A percentile compares a stretch with the other conserved stretches of the same genome.
Evolutionary conservation across 192 early-diverging fungal genomes (phyloP).

Genomic region (Gamsiella multidivaricata): DNA sequence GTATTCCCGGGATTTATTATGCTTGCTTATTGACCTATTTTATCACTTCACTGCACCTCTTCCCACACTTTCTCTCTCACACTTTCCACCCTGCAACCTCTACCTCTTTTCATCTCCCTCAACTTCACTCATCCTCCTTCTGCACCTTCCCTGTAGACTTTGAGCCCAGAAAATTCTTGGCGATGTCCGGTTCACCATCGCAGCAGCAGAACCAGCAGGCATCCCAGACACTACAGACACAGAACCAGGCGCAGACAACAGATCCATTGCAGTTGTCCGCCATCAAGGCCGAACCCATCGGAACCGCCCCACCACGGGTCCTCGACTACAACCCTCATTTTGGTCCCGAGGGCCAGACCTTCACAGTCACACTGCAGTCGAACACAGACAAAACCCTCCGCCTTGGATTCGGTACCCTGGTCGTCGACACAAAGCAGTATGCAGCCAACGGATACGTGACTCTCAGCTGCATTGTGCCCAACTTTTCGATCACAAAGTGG

Average conservation of each 20-base stretch:
- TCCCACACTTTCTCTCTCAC: neutral
- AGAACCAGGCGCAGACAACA: conserved; percentile 1
- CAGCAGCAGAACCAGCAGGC: conserved; percentile 14
- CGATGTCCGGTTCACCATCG: conserved; percentile 31
- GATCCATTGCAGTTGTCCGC: conserved; percentile 1
- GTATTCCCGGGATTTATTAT: no score
- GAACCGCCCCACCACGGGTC: conserved; percentile 32
- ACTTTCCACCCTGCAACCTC: neutral
- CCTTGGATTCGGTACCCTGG: conserved; percentile 58
- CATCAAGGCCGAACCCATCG: conserved; percentile 11
- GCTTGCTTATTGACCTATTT: neutral
- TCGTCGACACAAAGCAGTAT: conserved; percentile 62
- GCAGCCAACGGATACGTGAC: conserved; percentile 54
- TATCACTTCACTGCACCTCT: no score
- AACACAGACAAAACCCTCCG: conserved; percentile 49
- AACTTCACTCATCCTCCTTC: neutral
- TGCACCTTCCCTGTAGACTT: conserved; percentile 12
- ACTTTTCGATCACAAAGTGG: conserved; percentile 57
- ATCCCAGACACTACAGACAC: neutral
- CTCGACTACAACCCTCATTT: conserved; percentile 58
- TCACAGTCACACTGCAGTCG: conserved; percentile 54
- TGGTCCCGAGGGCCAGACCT: conserved; percentile 51
- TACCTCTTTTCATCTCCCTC: neutral
- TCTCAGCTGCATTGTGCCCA: conserved; percentile 57
- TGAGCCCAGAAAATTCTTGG: conserved; percentile 38